Evolutionary conservation across 106 monocot genomes (phyloP).

Genomic region (Apostasia ramifera): DNA sequence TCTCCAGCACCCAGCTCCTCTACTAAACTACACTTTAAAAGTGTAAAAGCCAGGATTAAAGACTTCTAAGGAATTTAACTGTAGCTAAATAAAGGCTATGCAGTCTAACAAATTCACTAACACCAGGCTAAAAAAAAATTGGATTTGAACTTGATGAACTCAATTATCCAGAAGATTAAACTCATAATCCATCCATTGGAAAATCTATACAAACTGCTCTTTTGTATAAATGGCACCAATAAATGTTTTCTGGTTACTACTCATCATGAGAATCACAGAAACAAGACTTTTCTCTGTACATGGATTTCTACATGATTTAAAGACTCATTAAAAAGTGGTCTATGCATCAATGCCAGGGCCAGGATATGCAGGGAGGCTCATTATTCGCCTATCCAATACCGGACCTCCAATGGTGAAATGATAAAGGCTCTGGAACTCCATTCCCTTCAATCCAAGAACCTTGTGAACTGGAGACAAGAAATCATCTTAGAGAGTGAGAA

Average conservation of each 20-base stretch:
- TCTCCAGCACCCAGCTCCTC: too few species aligned
- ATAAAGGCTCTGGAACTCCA: constrained; percentile 95
- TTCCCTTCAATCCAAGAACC: constrained; percentile 66
- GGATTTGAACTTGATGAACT: too few species aligned
- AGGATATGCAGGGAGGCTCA: constrained; percentile 94
- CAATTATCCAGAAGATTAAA: too few species aligned
- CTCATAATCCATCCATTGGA: too few species aligned
- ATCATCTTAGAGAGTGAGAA: not conserved
- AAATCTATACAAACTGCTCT: too few species aligned
- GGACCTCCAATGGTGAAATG: constrained; percentile 92
- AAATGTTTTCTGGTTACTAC: not conserved
- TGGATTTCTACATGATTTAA: not conserved
- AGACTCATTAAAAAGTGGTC: not conserved
- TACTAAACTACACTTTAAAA: too few species aligned
- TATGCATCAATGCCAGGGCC: constrained; percentile 83
- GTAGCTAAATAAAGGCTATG: too few species aligned
- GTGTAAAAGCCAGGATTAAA: too few species aligned
- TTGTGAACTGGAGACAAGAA: constrained; percentile 60
- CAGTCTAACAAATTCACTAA: too few species aligned
- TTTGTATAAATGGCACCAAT: not conserved
- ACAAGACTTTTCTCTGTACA: not conserved
- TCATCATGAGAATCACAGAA: not conserved
- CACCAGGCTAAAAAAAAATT: too few species aligned
- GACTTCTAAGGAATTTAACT: too few species aligned
- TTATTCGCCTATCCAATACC: constrained; percentile 75